Evolutionary conservation across 2,329 filamentous ascomycete species (phyloP).

Genomic region (Phialophora expanda): DNA sequence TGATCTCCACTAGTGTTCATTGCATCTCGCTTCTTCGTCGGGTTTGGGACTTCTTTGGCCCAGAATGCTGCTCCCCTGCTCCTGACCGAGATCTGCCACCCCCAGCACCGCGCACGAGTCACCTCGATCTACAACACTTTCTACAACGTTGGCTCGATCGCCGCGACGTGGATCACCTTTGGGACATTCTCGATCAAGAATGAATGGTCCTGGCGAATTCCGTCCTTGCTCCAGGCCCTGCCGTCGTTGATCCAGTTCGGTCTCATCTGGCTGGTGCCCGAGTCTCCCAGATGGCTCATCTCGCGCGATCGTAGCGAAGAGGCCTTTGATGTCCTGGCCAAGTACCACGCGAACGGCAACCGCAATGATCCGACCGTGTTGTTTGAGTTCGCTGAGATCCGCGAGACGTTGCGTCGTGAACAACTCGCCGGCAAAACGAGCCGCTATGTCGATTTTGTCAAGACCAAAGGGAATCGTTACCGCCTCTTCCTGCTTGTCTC

Average conservation of each 20-base stretch:
- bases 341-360: constrained; percentile 50
- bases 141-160: constrained; percentile 59
- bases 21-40: background rate
- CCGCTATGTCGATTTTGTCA: constrained; percentile 65
- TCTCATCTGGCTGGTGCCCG: constrained; percentile 67
- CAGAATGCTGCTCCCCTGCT: background rate
- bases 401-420: constrained; percentile 52
- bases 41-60: background rate
- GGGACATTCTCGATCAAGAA: constrained; percentile 41
- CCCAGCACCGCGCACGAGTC: constrained; percentile 54
- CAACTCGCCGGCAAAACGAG: constrained; percentile 46
- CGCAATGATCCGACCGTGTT: constrained; percentile 58
- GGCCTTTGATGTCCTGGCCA: constrained; percentile 42
- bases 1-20: background rate
- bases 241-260: constrained; percentile 61
- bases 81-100: constrained; percentile 54
- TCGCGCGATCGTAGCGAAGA: constrained; percentile 40
- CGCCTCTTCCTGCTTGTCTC: constrained; percentile 58
- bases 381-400: constrained; percentile 70
- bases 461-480: constrained; percentile 62
- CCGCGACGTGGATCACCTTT: constrained; percentile 55
- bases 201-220: constrained; percentile 59
- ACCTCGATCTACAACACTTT: constrained; percentile 60
- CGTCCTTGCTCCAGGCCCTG: constrained; percentile 68
- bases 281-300: constrained; percentile 67